Evolutionary conservation across 176 grass and related monocot species (phyloP).

Genomic region (Miscanthus lutarioriparius): DNA sequence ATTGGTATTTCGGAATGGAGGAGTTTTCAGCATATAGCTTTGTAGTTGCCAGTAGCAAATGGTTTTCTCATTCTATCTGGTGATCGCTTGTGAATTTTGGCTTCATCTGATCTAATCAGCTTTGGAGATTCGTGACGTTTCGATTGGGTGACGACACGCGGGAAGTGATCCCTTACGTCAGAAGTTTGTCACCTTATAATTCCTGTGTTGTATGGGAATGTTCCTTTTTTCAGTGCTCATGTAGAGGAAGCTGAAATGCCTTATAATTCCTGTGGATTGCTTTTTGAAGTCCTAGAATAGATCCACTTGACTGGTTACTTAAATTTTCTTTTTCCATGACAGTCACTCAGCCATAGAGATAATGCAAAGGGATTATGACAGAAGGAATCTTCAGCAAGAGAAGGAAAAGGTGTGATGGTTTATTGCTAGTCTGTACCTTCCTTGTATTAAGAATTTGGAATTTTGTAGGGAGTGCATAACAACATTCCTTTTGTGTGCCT

Average conservation of each 20-base stretch:
- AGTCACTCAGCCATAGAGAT: background rate
- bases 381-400: constrained; percentile 60
- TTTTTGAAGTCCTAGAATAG: too few species aligned
- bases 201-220: too few species aligned
- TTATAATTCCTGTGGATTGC: background rate
- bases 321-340: background rate
- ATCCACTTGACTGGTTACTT: too few species aligned
- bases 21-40: background rate
- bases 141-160: background rate
- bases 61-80: background rate
- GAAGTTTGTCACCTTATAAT: too few species aligned
- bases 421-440: background rate
- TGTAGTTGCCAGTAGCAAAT: background rate
- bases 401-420: constrained; percentile 52
- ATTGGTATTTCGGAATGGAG: background rate
- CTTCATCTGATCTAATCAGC: background rate
- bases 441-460: background rate
- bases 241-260: background rate
- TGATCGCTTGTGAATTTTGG: background rate
- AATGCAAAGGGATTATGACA: constrained; percentile 52
- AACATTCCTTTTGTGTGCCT: background rate
- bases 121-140: background rate
- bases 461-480: background rate
- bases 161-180: background rate
- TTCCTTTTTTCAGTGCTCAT: too few species aligned